Conservation (phyloP, 2,329 filamentous ascomycete genomes). For the Cytospora leucostoma region DNA sequence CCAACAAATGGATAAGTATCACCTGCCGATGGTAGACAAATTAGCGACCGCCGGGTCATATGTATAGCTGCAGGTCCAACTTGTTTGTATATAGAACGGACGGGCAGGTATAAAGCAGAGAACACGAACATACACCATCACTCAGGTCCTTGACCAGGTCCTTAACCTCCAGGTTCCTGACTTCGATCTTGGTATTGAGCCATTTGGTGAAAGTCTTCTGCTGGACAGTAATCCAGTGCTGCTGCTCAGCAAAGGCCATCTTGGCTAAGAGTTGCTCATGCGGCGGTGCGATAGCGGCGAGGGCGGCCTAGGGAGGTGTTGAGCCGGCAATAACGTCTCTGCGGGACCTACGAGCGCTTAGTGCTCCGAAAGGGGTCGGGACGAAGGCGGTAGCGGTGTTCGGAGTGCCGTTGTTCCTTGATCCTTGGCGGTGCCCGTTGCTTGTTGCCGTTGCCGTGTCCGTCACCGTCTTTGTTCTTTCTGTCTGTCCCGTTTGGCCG, state of each 20-base stretch:
- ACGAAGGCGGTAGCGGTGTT: too few species aligned
- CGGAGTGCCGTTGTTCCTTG: too few species aligned
- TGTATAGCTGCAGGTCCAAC: not conserved
- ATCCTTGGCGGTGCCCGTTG: too few species aligned
- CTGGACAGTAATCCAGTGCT: slow-evolving; percentile 78
- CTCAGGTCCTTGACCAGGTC: slow-evolving; percentile 88
- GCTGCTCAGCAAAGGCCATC: slow-evolving; percentile 66
- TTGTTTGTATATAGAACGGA: not conserved
- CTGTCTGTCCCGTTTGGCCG: slow-evolving; percentile 37
- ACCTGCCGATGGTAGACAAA: slow-evolving; percentile 56
- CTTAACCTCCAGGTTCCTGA: slow-evolving; percentile 74
- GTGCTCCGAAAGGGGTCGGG: not conserved
- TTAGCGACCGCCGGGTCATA: slow-evolving; percentile 1
- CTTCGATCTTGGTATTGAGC: slow-evolving; percentile 87
- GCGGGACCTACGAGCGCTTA: slow-evolving; percentile 27
- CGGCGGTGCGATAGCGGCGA: slow-evolving; percentile 44
- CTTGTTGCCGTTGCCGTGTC: too few species aligned
- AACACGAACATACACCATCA: slow-evolving; percentile 73
- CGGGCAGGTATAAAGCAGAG: not conserved
- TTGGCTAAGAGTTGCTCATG: slow-evolving; percentile 55
- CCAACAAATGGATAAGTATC: slow-evolving; percentile 92
- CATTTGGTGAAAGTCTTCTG: slow-evolving; percentile 99
- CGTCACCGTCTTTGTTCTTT: slow-evolving; percentile 33
- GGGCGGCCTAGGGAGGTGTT: slow-evolving; percentile 36
- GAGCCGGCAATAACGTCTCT: slow-evolving; percentile 36